Evolutionary conservation across 139 green algal genomes (phyloP), one percentile per base, ranked within the genome.

Genomic region (Desmodesmus armatus): DNA sequence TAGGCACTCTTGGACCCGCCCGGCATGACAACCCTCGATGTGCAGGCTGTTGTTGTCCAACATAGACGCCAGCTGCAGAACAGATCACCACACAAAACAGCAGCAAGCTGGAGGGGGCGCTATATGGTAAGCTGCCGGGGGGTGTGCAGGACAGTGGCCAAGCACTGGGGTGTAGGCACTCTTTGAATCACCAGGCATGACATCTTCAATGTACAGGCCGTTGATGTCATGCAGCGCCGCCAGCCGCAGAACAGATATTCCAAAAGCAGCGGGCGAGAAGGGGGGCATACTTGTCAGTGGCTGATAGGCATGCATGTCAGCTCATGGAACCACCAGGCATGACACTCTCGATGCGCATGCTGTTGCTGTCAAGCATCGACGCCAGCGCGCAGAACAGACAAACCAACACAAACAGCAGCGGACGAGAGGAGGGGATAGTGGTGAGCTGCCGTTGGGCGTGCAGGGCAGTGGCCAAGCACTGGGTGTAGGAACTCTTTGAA

Each of bases 311-410:
- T n/a, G n/a, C n/a, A n/a, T n/a, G n/a, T n/a, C n/a, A n/a, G n/a
- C 44, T 63, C 39, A 15, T 37, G 37, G 47, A 25, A 1, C 27
- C 80, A 5, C 76, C 80, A 33, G 81, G 70, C 66, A 88, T 69
- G 29, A 83, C 35, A n/a, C 88, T 85, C 72, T 93, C 89, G 17
- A 94, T 82, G 19, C 58, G 65, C 35, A 93, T 80, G 17, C 47
- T 15, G 33, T 83, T 82, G 21, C 40, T 5, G 62, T 93, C 91
- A 19, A 94, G 70, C 2, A 93, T 75, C 6, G 82, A 74, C 2
- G 91, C 78, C 66, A 92, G 41, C 85, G n/a, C 92, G 84, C 44
- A 78, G 9, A 25, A 27, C 9, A 3, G 33, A 74, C 9, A 31
- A 60, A 15, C 5, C 37, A 4, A 31, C 40, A 58, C n/a, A 78